These are phyloP conservation scores for Colletotrichum trifolii DNA, from an alignment of 2,329 filamentous ascomycete species.

Conservation along the genomic window DNA sequence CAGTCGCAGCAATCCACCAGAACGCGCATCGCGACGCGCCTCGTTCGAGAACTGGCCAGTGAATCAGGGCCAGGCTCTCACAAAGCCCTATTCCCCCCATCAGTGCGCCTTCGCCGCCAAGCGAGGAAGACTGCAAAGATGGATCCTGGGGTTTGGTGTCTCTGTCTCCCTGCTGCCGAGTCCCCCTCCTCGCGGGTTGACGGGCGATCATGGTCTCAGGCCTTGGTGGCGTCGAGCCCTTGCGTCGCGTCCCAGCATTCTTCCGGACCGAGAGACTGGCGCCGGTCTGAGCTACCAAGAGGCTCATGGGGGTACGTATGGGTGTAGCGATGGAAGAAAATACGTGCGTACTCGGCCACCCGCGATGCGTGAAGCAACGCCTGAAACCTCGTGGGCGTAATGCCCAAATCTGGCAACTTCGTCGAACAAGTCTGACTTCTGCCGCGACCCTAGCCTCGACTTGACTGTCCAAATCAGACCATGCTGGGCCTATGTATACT, in stretches of 20 bases:
- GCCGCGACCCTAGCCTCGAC: too few relatives aligned
- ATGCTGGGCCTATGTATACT: too few relatives aligned
- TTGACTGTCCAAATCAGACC: too few relatives aligned
- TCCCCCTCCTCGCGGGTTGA: slow-evolving; percentile 13
- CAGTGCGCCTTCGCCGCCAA: slow-evolving; percentile 20
- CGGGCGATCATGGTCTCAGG: slow-evolving; percentile 20
- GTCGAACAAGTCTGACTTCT: neutral
- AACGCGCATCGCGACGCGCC: too few relatives aligned
- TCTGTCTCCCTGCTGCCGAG: neutral
- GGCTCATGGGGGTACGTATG: neutral
- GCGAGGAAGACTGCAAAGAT: slow-evolving; percentile 13
- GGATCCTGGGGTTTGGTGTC: slow-evolving; percentile 16
- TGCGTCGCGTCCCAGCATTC: slow-evolving; percentile 6
- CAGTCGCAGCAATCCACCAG: too few relatives aligned
- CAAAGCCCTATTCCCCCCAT: neutral
- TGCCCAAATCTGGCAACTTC: neutral
- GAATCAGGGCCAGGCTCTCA: too few relatives aligned
- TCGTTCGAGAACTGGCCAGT: too few relatives aligned
- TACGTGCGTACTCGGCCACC: slow-evolving; percentile 9
- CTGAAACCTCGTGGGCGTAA: neutral
- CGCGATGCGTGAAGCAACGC: slow-evolving; percentile 8
- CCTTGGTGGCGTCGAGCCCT: slow-evolving; percentile 31
- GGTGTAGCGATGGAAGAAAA: neutral
- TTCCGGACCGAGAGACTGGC: slow-evolving; percentile 15
- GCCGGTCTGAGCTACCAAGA: slow-evolving; percentile 9